Conservation (phyloP, 805 yeast species). For the Pichia eremophila region DNA sequence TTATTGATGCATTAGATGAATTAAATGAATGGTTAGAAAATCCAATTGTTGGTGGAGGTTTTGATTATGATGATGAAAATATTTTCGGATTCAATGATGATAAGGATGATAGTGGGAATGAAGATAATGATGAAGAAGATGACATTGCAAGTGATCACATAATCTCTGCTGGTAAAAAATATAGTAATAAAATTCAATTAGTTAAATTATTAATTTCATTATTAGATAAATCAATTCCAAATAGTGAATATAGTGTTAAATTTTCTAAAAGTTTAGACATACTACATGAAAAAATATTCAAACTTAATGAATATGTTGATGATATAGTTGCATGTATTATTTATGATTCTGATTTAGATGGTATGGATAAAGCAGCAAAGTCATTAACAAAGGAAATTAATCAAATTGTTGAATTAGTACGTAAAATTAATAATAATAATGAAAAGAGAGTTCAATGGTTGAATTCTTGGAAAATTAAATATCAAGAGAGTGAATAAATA, state of each 20-base stretch:
- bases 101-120: slow-evolving; percentile 5
- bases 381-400: slow-evolving; percentile 16
- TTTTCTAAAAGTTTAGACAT: slow-evolving; percentile 38
- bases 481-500: slow-evolving; percentile 13
- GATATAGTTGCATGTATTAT: slow-evolving; percentile 49
- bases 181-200: slow-evolving; percentile 47
- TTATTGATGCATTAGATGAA: slow-evolving; percentile 59
- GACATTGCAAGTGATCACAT: slow-evolving; percentile 15
- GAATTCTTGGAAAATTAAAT: slow-evolving; percentile 43
- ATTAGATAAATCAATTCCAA: slow-evolving; percentile 48
- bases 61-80: slow-evolving; percentile 34
- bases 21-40: slow-evolving; percentile 60
- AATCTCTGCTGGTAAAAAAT: slow-evolving; percentile 31
- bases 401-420: slow-evolving; percentile 30
- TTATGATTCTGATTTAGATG: slow-evolving; percentile 33
- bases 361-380: slow-evolving; percentile 16
- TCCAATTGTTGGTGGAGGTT: slow-evolving; percentile 30
- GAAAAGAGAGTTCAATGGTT: slow-evolving; percentile 52
- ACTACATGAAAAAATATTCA: slow-evolving; percentile 34
- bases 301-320: slow-evolving; percentile 42
- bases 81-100: slow-evolving; percentile 33
- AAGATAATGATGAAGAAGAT: slow-evolving; percentile 17
- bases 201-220: slow-evolving; percentile 51
- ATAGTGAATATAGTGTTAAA: slow-evolving; percentile 15
- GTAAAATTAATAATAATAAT: slow-evolving; percentile 37